Base-by-base conservation (phyloP, 306 rosid species). In the Ormosia semicastrata region DNA sequence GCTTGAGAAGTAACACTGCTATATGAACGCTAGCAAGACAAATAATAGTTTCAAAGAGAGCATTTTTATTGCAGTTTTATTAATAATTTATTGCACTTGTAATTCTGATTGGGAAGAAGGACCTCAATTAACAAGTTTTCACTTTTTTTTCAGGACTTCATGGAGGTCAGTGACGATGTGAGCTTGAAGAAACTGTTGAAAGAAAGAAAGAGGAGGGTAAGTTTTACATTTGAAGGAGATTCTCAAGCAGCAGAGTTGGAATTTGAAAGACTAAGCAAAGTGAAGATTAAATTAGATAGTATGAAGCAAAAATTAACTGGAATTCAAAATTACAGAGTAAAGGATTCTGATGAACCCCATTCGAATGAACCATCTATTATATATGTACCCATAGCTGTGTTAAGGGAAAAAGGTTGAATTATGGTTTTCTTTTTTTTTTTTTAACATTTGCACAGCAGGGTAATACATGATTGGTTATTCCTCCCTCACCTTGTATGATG, bases 321-420 rank as follows among this genome's bases (percentile, higher is more conserved):
- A 77, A 73, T 87, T 78, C 88, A 81, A 76, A 85, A 50, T 46
- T 58, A 15, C 66, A 86, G 85, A 46, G 79, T 65, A 70, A 81
- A 79, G 74, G 83, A 43, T 75, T 87, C 85, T 29, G 50, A 73
- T 77, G 85, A 53, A 75, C 32, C 86, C 33, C 68, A 66, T 64
- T 73, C 54, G 29, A 65, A 78, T 54, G 87, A 63, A 56, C 84
- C 80, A 52, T 64, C 81, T 59, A 85, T 90, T 62, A 82, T 91
- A 43, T 94, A 86, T 90, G 96, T 94, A 71, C 97, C 98, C 1
- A 81, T 85, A 46, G 97, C 96, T 63, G 93, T 82, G 81, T 79
- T 94, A 68, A 86, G 82, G 77, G 98, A 94, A 79, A 79, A 94
- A 88, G 77, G 75, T 83, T 78, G 91, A 81, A 83, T 72, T 50